phyloP scores from a whole-genome alignment of 2,329 filamentous ascomycete species.

The Ceratocystis cubensis region DNA sequence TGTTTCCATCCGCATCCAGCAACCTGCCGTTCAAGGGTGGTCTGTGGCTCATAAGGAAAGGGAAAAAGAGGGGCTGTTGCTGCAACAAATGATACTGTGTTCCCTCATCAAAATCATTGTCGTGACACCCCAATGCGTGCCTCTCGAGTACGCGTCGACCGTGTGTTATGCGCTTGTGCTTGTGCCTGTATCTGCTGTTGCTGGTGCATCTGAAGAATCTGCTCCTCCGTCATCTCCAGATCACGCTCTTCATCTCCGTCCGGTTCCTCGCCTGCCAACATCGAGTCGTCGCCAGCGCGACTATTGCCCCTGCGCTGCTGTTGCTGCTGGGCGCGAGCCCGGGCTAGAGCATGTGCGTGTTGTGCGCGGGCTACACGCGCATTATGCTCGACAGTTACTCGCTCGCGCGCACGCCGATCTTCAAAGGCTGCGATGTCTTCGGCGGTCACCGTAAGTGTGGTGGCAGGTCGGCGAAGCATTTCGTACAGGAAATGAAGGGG shows the following conservation, averaged over 20 bases:
- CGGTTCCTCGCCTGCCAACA: constrained; percentile 12
- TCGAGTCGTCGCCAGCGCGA: constrained; percentile 4
- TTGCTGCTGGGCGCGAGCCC: constrained; percentile 22
- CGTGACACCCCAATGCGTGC: constrained; percentile 15
- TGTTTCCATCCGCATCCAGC: background rate
- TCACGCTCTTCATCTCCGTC: background rate
- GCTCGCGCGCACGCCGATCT: constrained; percentile 41
- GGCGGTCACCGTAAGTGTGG: constrained; percentile 53
- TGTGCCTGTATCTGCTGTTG: constrained; percentile 24
- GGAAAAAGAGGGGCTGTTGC: background rate
- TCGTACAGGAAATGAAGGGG: too few relatives aligned
- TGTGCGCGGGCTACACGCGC: constrained; percentile 15
- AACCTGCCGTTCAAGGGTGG: background rate
- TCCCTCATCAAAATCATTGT: background rate
- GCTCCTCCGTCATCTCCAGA: constrained; percentile 20
- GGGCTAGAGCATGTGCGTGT: constrained; percentile 9
- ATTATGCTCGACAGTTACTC: constrained; percentile 27
- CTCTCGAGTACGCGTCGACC: constrained; percentile 15
- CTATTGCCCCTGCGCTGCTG: constrained; percentile 15
- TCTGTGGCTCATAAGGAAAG: background rate
- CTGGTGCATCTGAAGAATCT: constrained; percentile 17
- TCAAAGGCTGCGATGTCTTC: constrained; percentile 62
- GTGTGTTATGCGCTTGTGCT: constrained; percentile 22
- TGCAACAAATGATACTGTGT: background rate
- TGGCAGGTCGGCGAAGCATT: constrained; percentile 57